Percentiles rank a stretch among this genome's conserved stretches.
phyloP scores from a whole-genome alignment of 2,329 filamentous ascomycete species.

The Phymatotrichopsis omnivora region DNA sequence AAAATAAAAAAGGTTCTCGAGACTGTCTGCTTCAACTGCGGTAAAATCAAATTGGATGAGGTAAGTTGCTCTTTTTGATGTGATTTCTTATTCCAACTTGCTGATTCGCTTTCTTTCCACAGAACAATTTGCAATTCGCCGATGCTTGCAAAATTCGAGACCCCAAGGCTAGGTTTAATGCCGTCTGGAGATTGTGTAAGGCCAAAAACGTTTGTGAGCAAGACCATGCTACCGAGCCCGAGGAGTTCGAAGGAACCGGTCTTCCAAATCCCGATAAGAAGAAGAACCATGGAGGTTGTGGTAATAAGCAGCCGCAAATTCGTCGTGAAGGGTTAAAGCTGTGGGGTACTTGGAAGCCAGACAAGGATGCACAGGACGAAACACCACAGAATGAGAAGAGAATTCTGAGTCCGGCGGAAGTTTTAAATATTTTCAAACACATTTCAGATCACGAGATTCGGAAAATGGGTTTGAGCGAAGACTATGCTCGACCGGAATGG shows the following conservation, averaged over 20 bases:
- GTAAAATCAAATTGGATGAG: conserved; percentile 93
- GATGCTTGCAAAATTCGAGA: conserved; percentile 77
- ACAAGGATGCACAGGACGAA: conserved; percentile 57
- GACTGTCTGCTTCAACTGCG: conserved; percentile 98
- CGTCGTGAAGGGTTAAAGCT: conserved; percentile 79
- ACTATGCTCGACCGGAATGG: conserved; percentile 96
- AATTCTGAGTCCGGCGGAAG: conserved; percentile 70
- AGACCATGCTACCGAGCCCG: conserved; percentile 56
- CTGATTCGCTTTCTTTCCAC: conserved; percentile 34
- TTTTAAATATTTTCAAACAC: conserved; percentile 73
- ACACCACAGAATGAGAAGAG: conserved; percentile 66
- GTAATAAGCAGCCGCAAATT: conserved; percentile 80
- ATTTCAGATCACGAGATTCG: conserved; percentile 72
- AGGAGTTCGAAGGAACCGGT: conserved; percentile 39
- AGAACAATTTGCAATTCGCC: conserved; percentile 76
- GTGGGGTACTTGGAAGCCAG: conserved; percentile 60
- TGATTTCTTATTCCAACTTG: conserved; percentile 25
- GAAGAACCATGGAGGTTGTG: conserved; percentile 71
- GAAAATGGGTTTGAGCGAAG: conserved; percentile 82
- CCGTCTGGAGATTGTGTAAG: conserved; percentile 87
- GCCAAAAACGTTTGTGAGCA: conserved; percentile 76
- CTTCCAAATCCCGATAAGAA: conserved; percentile 33
- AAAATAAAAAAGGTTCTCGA: conserved; percentile 99
- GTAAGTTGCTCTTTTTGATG: conserved; percentile 61
- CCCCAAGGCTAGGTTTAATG: conserved; percentile 87